Conservation (phyloP, 768 basidiomycete species). For the Crucibulum laeve region DNA sequence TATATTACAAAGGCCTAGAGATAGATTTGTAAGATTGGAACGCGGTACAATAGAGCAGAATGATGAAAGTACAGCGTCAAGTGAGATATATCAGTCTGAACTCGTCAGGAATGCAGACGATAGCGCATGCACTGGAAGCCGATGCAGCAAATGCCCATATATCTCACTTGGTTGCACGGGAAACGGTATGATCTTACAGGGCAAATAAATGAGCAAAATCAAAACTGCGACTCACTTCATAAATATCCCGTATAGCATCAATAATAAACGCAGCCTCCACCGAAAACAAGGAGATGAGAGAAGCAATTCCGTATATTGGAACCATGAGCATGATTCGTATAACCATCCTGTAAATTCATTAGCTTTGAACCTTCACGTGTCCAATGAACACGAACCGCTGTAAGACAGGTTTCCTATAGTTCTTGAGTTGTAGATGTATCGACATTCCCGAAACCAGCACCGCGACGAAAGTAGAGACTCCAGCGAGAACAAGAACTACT, state of each 20-base stretch:
- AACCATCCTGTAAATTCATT: slow-evolving; percentile 61
- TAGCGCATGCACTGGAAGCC: too few species aligned
- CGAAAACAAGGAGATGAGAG: slow-evolving; percentile 90
- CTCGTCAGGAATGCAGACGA: too few species aligned
- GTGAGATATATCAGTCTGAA: too few species aligned
- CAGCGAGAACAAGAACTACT: slow-evolving; percentile 57
- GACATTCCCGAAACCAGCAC: slow-evolving; percentile 70
- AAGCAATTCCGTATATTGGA: slow-evolving; percentile 87
- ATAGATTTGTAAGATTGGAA: too few species aligned
- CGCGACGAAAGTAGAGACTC: slow-evolving; percentile 61
- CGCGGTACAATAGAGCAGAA: too few species aligned
- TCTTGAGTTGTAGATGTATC: slow-evolving; percentile 78
- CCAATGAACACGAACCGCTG: slow-evolving; percentile 53
- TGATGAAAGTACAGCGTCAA: too few species aligned
- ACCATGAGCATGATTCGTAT: slow-evolving; percentile 97
- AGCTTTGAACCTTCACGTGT: background rate
- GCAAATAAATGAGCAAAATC: background rate
- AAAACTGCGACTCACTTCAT: slow-evolving; percentile 64
- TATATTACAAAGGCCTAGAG: slow-evolving; percentile 89
- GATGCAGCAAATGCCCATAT: too few species aligned
- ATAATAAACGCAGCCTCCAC: slow-evolving; percentile 95
- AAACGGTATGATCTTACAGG: background rate
- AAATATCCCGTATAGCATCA: slow-evolving; percentile 91
- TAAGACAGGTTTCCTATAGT: slow-evolving; percentile 77
- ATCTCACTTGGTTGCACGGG: background rate